These are phyloP conservation scores for Capsella bursapastoris DNA, from an alignment of 345 rosid genomes.

Conservation along the genomic window DNA sequence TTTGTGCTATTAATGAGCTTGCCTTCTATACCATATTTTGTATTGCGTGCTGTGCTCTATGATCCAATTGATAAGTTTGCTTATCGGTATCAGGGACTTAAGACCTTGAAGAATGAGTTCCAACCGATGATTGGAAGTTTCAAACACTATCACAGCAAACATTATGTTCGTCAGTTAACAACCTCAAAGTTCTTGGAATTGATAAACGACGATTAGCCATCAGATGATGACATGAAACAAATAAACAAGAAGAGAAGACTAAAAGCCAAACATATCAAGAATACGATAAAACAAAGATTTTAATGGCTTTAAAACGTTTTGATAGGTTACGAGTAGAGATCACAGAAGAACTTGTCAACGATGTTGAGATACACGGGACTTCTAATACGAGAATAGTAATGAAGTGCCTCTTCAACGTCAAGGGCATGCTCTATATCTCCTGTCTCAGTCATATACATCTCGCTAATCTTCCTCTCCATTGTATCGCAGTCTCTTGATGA, in stretches of 20 bases:
- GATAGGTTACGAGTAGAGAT: conserved; percentile 55
- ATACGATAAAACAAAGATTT: not conserved
- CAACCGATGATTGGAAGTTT: not conserved
- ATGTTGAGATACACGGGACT: conserved; percentile 82
- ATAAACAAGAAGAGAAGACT: conserved; percentile 15
- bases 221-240: conserved; percentile 9
- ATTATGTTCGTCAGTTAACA: not conserved
- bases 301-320: conserved; percentile 2
- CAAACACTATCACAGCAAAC: not conserved
- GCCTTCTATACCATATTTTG: conserved; percentile 8
- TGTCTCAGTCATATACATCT: conserved; percentile 71
- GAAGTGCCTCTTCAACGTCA: conserved; percentile 91
- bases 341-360: conserved; percentile 77
- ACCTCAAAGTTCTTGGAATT: conserved; percentile 1
- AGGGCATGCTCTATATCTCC: conserved; percentile 75
- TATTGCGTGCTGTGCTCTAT: not conserved
- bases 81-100: not conserved
- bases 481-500: conserved; percentile 31
- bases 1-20: conserved; percentile 39
- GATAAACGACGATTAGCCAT: not conserved
- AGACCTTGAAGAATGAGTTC: not conserved
- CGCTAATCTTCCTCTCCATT: conserved; percentile 76
- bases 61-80: conserved; percentile 1
- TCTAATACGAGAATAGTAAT: conserved; percentile 74
- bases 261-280: conserved; percentile 8